phyloP scores from a whole-genome alignment of 129 eudicot species.

The Artemisia annua region DNA sequence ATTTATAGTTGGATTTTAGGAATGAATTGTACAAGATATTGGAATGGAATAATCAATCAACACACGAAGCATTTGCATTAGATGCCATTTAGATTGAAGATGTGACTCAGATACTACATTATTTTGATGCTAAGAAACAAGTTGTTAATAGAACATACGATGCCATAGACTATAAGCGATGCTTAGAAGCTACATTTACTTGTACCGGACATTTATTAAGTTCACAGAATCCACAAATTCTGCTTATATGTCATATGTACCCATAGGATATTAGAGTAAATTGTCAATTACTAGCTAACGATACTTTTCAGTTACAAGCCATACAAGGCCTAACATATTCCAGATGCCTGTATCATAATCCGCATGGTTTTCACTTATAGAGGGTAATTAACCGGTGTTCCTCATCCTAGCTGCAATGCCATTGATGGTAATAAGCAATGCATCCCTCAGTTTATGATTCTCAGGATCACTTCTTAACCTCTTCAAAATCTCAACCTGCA shows the following conservation, averaged over 20 bases:
- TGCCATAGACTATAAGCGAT: conserved; percentile 14
- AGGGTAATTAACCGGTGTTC: conserved; percentile 68
- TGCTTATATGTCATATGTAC: neutral
- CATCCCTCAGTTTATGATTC: conserved; percentile 72
- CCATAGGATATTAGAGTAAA: neutral
- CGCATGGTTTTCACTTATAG: neutral
- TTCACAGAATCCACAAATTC: conserved; percentile 3
- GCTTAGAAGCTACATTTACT: conserved; percentile 18
- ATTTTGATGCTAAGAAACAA: conserved; percentile 33
- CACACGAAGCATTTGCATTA: conserved; percentile 17
- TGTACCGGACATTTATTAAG: neutral
- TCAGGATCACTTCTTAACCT: conserved; percentile 80
- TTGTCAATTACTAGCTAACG: neutral
- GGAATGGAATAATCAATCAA: conserved; percentile 9
- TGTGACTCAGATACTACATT: conserved; percentile 20
- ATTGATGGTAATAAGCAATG: conserved; percentile 82
- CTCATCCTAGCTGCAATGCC: conserved; percentile 99
- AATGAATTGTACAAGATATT: neutral
- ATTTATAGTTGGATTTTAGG: conserved; percentile 14
- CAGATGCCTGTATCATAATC: neutral
- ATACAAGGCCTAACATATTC: conserved; percentile 10
- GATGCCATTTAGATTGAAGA: conserved; percentile 27
- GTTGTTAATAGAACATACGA: conserved; percentile 27
- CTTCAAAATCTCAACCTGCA: conserved; percentile 93
- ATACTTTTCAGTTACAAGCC: conserved; percentile 1